Evolutionary conservation across 164 flowering plant species (phyloP).

Genomic region (Vitis rupestris): DNA sequence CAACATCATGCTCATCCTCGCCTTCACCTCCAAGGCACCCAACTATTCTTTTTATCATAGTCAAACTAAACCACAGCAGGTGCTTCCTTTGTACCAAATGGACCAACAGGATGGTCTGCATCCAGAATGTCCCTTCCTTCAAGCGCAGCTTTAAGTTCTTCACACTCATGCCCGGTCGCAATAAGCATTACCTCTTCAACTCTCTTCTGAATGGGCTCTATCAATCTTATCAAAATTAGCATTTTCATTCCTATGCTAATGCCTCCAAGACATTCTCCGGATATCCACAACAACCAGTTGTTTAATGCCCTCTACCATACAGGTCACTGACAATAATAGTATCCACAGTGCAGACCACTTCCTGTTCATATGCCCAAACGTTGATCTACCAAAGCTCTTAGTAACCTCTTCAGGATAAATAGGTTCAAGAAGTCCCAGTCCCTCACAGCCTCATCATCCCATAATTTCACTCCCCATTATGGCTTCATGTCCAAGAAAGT

Average conservation of each 20-base stretch:
- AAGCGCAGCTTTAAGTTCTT: no score
- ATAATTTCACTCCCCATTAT: no score
- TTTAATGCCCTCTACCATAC: conserved; percentile 31
- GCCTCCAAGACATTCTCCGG: conserved; percentile 65
- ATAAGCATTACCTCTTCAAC: conserved; percentile 5
- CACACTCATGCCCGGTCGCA: no score
- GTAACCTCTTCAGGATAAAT: no score
- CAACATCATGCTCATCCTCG: conserved; percentile 92
- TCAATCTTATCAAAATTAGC: conserved; percentile 46
- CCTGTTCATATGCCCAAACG: no score
- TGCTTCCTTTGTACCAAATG: conserved; percentile 34
- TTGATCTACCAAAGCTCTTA: no score
- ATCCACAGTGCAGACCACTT: no score
- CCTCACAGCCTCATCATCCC: no score
- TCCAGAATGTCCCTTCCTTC: no score
- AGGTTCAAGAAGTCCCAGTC: no score
- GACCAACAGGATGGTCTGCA: not conserved
- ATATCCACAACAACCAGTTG: conserved; percentile 48
- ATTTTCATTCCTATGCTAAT: conserved; percentile 70
- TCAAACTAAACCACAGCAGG: conserved; percentile 62
- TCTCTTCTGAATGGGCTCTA: conserved; percentile 67
- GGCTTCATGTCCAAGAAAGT: no score
- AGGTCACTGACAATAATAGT: no score
- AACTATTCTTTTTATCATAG: conserved; percentile 61
- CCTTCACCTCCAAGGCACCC: conserved; percentile 84